Conservation (phyloP, 805 yeast genomes). For the Debaryomyces tyrocola region DNA sequence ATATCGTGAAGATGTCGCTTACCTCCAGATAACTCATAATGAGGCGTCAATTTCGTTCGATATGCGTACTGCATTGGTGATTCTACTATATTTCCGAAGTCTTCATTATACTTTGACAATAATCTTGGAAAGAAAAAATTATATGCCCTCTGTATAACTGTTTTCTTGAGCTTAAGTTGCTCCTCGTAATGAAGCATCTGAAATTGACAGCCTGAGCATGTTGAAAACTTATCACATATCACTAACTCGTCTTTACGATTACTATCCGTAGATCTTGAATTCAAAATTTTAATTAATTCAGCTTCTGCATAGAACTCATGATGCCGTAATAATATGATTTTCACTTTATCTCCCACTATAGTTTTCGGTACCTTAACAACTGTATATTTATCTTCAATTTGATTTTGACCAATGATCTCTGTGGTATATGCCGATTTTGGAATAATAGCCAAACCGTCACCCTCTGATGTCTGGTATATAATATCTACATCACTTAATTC, state of each 20-base stretch:
- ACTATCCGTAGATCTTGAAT: constrained; percentile 7
- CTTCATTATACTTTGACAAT: constrained; percentile 4
- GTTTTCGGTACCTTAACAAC: constrained; percentile 39
- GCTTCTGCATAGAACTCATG: constrained; percentile 32
- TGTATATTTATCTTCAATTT: constrained; percentile 11
- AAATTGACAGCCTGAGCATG: constrained; percentile 43
- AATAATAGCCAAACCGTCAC: constrained; percentile 37
- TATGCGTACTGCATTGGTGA: constrained; percentile 41
- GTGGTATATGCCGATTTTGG: constrained; percentile 19
- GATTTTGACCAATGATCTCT: constrained; percentile 11
- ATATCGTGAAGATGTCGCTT: constrained; percentile 4
- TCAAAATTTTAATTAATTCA: constrained; percentile 16
- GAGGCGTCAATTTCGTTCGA: constrained; percentile 44
- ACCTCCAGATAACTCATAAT: constrained; percentile 20
- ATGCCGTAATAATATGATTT: constrained; percentile 28
- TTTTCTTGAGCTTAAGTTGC: constrained; percentile 35
- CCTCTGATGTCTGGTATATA: constrained; percentile 30
- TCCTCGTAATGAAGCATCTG: constrained; percentile 41
- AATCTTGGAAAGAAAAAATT: constrained; percentile 31
- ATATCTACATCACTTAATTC: constrained; percentile 18
- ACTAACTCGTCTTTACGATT: constrained; percentile 26
- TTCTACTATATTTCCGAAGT: constrained; percentile 27
- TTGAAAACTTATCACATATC: constrained; percentile 33
- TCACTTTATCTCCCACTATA: constrained; percentile 37
- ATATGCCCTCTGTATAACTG: constrained; percentile 33